phyloP scores from a whole-genome alignment of 495 filamentous ascomycete species.

The Symbiotaphrina buchneri region DNA sequence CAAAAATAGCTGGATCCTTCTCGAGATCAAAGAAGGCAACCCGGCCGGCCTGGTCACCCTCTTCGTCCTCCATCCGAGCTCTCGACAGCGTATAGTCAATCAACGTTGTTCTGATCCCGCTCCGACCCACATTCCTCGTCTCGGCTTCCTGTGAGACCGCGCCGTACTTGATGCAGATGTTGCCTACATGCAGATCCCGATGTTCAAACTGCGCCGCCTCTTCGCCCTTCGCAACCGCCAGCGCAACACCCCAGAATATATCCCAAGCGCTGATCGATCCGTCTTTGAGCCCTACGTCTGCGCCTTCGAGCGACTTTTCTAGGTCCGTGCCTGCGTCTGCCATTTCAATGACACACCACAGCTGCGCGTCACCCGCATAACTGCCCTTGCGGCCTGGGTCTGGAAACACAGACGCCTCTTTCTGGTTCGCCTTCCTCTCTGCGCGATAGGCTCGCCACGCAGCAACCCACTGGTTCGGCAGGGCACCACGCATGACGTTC shows the following conservation, averaged over 20 bases:
- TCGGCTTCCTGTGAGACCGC: slow-evolving; percentile 6
- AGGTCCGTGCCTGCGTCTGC: slow-evolving; percentile 65
- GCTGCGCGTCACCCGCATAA: slow-evolving; percentile 36
- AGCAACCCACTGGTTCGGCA: slow-evolving; percentile 33
- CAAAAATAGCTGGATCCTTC: slow-evolving; percentile 24
- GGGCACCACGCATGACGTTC: slow-evolving; percentile 47
- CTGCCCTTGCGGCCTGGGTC: slow-evolving; percentile 34
- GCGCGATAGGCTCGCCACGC: slow-evolving; percentile 41
- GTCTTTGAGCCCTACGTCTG: slow-evolving; percentile 29
- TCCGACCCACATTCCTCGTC: slow-evolving; percentile 37
- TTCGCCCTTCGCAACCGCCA: slow-evolving; percentile 59
- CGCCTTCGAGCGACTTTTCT: too few relatives aligned
- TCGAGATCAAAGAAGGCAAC: slow-evolving; percentile 25
- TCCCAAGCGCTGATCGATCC: slow-evolving; percentile 56
- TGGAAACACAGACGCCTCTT: slow-evolving; percentile 36
- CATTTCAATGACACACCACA: slow-evolving; percentile 71
- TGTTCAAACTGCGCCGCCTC: slow-evolving; percentile 61
- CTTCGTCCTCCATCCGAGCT: slow-evolving; percentile 14
- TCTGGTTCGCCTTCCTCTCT: slow-evolving; percentile 28
- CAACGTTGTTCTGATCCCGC: slow-evolving; percentile 53
- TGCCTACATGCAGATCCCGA: slow-evolving; percentile 72
- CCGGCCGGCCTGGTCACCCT: slow-evolving; percentile 4
- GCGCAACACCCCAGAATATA: slow-evolving; percentile 60
- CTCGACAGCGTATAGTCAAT: slow-evolving; percentile 83
- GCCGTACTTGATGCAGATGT: slow-evolving; percentile 46